Conservation (phyloP, 2,329 filamentous ascomycete genomes). For the Colletotrichum sublineola region DNA sequence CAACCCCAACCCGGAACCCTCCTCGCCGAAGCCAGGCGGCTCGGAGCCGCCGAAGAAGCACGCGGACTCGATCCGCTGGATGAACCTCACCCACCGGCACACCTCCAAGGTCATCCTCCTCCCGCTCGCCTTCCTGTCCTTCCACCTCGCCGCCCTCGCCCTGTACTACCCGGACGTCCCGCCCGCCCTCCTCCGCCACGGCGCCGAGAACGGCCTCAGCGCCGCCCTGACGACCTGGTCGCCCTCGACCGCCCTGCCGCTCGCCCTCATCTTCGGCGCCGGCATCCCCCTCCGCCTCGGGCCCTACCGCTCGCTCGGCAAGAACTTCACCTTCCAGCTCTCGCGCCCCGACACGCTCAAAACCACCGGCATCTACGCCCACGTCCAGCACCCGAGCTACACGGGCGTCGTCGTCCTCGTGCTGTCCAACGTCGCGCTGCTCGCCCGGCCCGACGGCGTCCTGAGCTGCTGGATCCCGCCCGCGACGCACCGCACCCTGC, state of each 20-base stretch:
- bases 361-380: slow-evolving; percentile 62
- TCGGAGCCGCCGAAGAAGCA: slow-evolving; percentile 6
- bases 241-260: slow-evolving; percentile 50
- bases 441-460: slow-evolving; percentile 55
- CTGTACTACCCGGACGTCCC: slow-evolving; percentile 45
- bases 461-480: slow-evolving; percentile 56
- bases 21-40: slow-evolving; percentile 40
- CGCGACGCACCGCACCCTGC: slow-evolving; percentile 31
- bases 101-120: slow-evolving; percentile 43
- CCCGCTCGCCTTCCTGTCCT: slow-evolving; percentile 46
- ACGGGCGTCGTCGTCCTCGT: slow-evolving; percentile 56
- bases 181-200: slow-evolving; percentile 44
- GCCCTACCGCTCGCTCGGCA: slow-evolving; percentile 61
- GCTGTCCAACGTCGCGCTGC: slow-evolving; percentile 49
- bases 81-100: slow-evolving; percentile 48
- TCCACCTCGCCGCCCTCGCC: slow-evolving; percentile 45
- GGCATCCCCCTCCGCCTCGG: slow-evolving; percentile 49
- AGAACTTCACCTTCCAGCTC: slow-evolving; percentile 67
- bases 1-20: slow-evolving; percentile 49
- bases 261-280: slow-evolving; percentile 49
- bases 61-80: slow-evolving; percentile 42
- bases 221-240: slow-evolving; percentile 53
- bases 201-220: slow-evolving; percentile 51
- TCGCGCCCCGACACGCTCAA: slow-evolving; percentile 59
- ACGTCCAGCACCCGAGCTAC: slow-evolving; percentile 67